Evolutionary conservation across 1,284 basidiomycete species (phyloP).

Genomic region (Cryptococcus sp.): DNA sequence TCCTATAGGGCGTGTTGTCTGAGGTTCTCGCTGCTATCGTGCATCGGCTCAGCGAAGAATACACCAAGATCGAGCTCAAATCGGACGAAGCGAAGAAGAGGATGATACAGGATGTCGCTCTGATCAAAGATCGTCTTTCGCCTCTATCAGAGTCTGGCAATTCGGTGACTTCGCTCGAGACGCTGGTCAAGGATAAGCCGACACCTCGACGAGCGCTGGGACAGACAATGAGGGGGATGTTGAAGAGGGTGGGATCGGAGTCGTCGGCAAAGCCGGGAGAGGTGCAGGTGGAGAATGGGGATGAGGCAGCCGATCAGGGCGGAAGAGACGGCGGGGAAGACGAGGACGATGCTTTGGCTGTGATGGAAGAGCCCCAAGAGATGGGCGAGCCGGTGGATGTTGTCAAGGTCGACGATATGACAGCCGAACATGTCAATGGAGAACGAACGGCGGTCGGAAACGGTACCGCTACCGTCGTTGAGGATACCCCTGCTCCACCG

Average conservation of each 20-base stretch:
- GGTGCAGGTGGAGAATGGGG: background rate
- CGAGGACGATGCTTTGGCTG: background rate
- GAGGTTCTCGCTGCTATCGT: conserved; percentile 90
- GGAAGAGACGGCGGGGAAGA: conserved; percentile 6
- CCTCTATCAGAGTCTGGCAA: conserved; percentile 56
- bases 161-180: conserved; percentile 63
- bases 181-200: conserved; percentile 67
- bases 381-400: too few species aligned
- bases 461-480: too few species aligned
- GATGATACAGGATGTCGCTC: conserved; percentile 68
- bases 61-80: conserved; percentile 69
- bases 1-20: conserved; percentile 75
- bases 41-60: conserved; percentile 78
- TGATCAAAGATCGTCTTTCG: conserved; percentile 65
- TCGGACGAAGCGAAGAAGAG: conserved; percentile 73
- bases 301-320: background rate
- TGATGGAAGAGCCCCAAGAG: background rate
- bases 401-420: too few species aligned
- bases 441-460: too few species aligned
- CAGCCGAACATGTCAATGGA: too few species aligned
- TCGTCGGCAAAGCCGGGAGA: background rate
- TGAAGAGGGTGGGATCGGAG: conserved; percentile 26
- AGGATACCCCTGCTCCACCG: too few species aligned
- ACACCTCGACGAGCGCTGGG: conserved; percentile 38
- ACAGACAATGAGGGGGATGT: conserved; percentile 33